These are phyloP conservation scores for Entomortierella lignicola DNA, from an alignment of 192 early-diverging fungal genomes.

Conservation along the genomic window DNA sequence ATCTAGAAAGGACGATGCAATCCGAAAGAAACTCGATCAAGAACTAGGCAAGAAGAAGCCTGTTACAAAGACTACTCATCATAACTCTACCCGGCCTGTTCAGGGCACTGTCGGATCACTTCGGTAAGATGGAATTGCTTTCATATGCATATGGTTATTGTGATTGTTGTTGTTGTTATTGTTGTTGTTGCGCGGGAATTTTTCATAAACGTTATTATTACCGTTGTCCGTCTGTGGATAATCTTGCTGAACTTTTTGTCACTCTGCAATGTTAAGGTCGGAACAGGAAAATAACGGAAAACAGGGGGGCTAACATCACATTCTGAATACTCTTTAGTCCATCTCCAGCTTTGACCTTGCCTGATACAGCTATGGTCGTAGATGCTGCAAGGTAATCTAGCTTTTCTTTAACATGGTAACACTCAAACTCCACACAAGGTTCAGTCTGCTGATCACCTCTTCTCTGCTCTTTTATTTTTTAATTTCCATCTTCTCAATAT, in stretches of 20 bases:
- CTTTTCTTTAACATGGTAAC: no score
- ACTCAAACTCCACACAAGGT: not conserved
- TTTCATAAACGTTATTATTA: no score
- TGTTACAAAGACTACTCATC: slow-evolving; percentile 44
- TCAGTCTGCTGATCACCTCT: slow-evolving; percentile 17
- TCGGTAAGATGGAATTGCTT: slow-evolving; percentile 29
- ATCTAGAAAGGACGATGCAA: slow-evolving; percentile 67
- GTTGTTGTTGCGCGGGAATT: no score
- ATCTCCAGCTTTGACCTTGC: slow-evolving; percentile 41
- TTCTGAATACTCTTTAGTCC: slow-evolving; percentile 22
- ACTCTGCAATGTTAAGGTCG: no score
- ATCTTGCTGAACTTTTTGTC: not conserved
- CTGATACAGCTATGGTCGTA: slow-evolving; percentile 47
- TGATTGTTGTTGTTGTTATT: no score
- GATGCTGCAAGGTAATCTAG: slow-evolving; percentile 50
- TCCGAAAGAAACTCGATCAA: slow-evolving; percentile 81
- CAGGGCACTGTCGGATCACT: slow-evolving; percentile 64
- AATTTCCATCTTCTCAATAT: not conserved
- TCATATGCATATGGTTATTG: no score
- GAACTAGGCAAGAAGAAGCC: slow-evolving; percentile 64
- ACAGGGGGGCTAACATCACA: not conserved
- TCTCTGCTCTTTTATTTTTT: not conserved
- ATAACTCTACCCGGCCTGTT: slow-evolving; percentile 51
- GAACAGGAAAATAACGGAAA: slow-evolving; percentile 6
- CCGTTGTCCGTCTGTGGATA: slow-evolving; percentile 1